Base-by-base conservation (phyloP, 164 flowering plant species). In the Vitis riparia region DNA sequence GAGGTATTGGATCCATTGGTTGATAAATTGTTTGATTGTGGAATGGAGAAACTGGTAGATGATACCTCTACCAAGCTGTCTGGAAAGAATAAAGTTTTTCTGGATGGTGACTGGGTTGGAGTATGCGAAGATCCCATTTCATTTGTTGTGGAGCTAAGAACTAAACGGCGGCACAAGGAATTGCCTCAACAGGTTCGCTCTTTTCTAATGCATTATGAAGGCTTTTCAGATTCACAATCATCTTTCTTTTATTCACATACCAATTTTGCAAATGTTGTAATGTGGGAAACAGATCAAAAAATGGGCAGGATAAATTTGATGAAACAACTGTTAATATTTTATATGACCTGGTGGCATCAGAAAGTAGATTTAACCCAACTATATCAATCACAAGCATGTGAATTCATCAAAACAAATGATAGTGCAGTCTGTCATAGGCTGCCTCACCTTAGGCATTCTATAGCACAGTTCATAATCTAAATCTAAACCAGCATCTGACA, bases 101-200 rank as follows among this genome's bases (percentile, higher is more conserved):
- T 95, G 23, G 84, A 95, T 81, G 99, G 99, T 5, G 89, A 87
- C 1, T 93, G 97, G 98, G 84, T 95, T 79, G 99, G 99, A 51
- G 73, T 88, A 27, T 89, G 91, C 72, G 68, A 69, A 10, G 86
- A 91, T 80, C 83, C 97, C 17, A 17, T 61, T 62, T 78, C 82
- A 49, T 86, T 95, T 79, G 94, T 85, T 32, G 69, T 64, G n/a
- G 82, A 84, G 63, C 75, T 95, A 11, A 87, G 88, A 76, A 82
- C 72, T 11, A 85, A 74, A 79, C 88, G 98, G 4, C 94, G 92
- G 53, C 73, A 75, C 37, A 84, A 82, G 70, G 76, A 81, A 49
- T 51, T 92, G 59, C 84, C 88, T 23, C 76, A 72, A 51, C 92
- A 91, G 99, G 99, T 95, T 71, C 8, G 50, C 11, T 51, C 63